Evolutionary conservation across 148 eudicot genomes (phyloP).

Genomic region (Chenopodium quinoa): DNA sequence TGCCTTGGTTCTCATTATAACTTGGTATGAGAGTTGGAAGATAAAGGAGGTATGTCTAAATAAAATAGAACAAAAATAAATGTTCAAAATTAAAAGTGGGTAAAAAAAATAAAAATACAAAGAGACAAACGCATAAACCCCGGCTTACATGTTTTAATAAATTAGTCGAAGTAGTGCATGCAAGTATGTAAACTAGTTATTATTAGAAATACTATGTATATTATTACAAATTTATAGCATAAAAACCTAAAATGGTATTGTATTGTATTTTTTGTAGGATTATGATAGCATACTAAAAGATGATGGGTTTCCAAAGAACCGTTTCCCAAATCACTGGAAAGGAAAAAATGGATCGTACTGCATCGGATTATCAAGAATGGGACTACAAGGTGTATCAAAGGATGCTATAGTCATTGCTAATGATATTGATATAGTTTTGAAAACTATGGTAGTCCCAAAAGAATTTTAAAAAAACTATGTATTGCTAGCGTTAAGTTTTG

Average conservation of each 20-base stretch:
- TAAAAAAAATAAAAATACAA: too few species aligned
- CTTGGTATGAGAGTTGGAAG: too few species aligned
- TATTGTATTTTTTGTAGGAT: slow-evolving; percentile 19
- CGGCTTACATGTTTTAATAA: too few species aligned
- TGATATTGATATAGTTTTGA: slow-evolving; percentile 26
- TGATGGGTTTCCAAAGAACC: slow-evolving; percentile 29
- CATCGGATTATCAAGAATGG: slow-evolving; percentile 39
- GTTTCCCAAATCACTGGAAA: slow-evolving; percentile 34
- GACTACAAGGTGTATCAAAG: slow-evolving; percentile 28
- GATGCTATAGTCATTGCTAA: slow-evolving; percentile 35
- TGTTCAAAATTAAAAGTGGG: too few species aligned
- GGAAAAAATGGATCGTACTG: slow-evolving; percentile 32
- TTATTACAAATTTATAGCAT: background rate
- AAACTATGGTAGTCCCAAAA: background rate
- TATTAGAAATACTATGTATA: too few species aligned
- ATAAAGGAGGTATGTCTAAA: too few species aligned
- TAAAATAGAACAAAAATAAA: too few species aligned
- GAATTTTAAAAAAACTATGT: background rate
- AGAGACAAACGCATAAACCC: too few species aligned
- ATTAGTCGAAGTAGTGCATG: too few species aligned
- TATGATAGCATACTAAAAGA: slow-evolving; percentile 22
- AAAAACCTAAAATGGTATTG: background rate
- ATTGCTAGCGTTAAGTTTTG: too few species aligned
- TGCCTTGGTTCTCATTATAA: too few species aligned
- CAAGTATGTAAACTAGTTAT: too few species aligned